phyloP scores from a whole-genome alignment of 805 yeast species.

The Candida namnaoensis region DNA sequence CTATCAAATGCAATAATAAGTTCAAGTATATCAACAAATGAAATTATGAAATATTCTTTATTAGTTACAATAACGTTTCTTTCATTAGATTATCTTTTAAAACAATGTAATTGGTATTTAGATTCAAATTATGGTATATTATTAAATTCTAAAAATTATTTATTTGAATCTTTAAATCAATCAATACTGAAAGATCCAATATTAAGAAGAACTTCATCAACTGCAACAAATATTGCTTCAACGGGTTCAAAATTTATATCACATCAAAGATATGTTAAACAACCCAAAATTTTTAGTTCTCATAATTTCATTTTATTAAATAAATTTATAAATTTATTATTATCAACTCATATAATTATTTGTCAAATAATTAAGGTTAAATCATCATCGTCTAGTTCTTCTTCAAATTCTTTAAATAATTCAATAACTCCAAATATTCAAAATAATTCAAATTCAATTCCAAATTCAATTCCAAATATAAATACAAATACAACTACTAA shows the following conservation, averaged over 20 bases:
- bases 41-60: background rate
- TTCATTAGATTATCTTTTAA: constrained; percentile 7
- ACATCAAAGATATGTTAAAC: background rate
- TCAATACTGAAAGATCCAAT: background rate
- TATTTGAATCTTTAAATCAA: constrained; percentile 5
- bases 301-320: no score
- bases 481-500: no score
- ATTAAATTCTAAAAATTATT: constrained; percentile 4
- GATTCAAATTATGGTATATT: constrained; percentile 4
- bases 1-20: constrained; percentile 16
- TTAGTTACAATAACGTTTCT: background rate
- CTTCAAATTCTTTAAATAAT: background rate
- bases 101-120: constrained; percentile 2
- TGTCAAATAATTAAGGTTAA: background rate
- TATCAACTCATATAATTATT: background rate
- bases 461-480: background rate
- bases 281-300: background rate
- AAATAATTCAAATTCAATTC: no score
- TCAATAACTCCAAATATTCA: no score
- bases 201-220: background rate
- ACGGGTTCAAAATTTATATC: no score
- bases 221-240: background rate
- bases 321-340: no score
- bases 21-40: constrained; percentile 3
- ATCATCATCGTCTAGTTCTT: background rate